Base-by-base conservation (phyloP, 148 eudicot species). In the Chenopodium quinoa region DNA sequence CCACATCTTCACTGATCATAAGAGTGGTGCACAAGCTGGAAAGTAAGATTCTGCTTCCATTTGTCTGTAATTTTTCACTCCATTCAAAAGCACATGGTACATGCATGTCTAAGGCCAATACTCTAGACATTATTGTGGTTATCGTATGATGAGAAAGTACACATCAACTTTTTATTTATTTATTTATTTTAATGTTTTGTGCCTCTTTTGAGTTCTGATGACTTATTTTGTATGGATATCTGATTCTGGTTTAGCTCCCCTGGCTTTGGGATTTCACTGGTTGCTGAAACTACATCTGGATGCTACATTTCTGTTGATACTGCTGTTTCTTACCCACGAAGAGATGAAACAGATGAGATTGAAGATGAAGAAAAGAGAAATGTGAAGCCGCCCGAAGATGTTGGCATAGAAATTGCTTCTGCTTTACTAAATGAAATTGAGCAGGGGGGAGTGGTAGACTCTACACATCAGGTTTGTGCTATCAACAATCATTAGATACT, bases 371-470 rank as follows among this genome's bases (percentile, higher is more conserved):
- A 87, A 58, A 88, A 86, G 78, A 81, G 75, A 84, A 85, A 82
- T 56, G 83, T 92, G 82, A 86, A 62, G 76, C 88, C 93, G 47
- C 87, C 98, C 2, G 93, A 86, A 64, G 98, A 91, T 52, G 88
- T 93, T 65, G 98, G 97, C 37, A 89, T 90, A 84, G 87, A 89
- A 76, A 90, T 90, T 77, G 98, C 99, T 83, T 90, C 90, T 71
- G 72, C 83, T 70, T 83, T 96, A 75, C 88, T 92, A 66, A 86
- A 84, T 75, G 99, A 96, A 91, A 88, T 96, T 71, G 92, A 88
- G 83, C 93, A 92, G 88, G 99, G 97, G 8, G 99, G 99, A 56
- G 98, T 95, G 29, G 97, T 95, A 48, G 99, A 96, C 86, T 96
- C 98, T 19, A 88, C 93, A 40, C 99, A 96, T 81, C 99, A 93